A percentile compares a stretch with the other conserved stretches of the same genome.
phyloP scores from a whole-genome alignment of 441 rosid species.

The Kokia cookei region DNA sequence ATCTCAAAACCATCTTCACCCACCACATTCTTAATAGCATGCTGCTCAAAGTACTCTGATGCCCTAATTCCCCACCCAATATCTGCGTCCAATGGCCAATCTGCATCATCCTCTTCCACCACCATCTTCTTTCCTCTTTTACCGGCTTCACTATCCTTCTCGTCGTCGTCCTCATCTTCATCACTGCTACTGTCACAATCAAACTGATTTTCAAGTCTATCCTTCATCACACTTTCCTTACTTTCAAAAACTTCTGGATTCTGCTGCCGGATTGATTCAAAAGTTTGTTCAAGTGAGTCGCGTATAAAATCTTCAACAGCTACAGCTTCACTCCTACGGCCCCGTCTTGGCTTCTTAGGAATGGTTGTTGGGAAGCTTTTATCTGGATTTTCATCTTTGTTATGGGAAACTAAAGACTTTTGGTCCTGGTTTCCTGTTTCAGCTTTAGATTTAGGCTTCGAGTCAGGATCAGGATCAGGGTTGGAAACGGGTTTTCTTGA shows the following conservation, averaged over 20 bases:
- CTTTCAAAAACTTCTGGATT: slow-evolving; percentile 46
- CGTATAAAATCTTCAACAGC: slow-evolving; percentile 82
- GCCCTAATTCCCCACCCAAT: slow-evolving; percentile 92
- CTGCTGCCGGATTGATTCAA: slow-evolving; percentile 54
- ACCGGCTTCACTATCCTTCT: not conserved
- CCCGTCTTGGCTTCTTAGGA: slow-evolving; percentile 62
- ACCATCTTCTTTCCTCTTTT: slow-evolving; percentile 39
- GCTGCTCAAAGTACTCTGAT: slow-evolving; percentile 80
- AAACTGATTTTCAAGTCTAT: slow-evolving; percentile 21
- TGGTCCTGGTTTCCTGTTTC: slow-evolving; percentile 6
- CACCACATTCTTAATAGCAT: slow-evolving; percentile 68
- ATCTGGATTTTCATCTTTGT: slow-evolving; percentile 12
- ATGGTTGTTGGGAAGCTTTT: slow-evolving; percentile 33
- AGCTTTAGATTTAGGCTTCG: slow-evolving; percentile 20
- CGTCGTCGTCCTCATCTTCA: slow-evolving; percentile 17
- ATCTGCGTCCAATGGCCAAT: slow-evolving; percentile 90
- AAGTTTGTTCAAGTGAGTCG: slow-evolving; percentile 50
- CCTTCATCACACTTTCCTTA: slow-evolving; percentile 45
- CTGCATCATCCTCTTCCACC: slow-evolving; percentile 72
- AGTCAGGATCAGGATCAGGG: not conserved
- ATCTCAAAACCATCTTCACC: slow-evolving; percentile 82
- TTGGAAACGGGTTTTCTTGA: slow-evolving; percentile 41
- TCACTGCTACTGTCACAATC: slow-evolving; percentile 25
- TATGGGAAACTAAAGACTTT: slow-evolving; percentile 13
- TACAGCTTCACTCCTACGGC: slow-evolving; percentile 71